phyloP scores from a whole-genome alignment of 1,139 yeast species.

The Zhuliangozyma parablackwelliae region DNA sequence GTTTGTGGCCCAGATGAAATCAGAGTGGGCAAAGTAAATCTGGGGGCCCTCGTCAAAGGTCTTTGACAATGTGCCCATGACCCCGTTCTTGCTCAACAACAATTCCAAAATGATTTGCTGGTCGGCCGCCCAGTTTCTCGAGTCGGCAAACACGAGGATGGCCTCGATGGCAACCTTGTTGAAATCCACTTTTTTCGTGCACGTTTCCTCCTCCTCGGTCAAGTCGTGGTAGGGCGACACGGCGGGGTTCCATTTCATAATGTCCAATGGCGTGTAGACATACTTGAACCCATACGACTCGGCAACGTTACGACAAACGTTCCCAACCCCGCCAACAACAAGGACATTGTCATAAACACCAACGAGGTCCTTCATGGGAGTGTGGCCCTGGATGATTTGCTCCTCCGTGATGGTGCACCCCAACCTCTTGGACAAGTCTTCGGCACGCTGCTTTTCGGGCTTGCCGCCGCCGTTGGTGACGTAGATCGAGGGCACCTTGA shows the following conservation, averaged over 20 bases:
- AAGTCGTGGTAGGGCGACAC: slow-evolving; percentile 76
- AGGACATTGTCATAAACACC: slow-evolving; percentile 63
- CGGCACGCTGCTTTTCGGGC: slow-evolving; percentile 68
- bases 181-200: slow-evolving; percentile 61
- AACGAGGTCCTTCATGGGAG: slow-evolving; percentile 80
- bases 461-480: slow-evolving; percentile 90
- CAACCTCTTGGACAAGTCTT: slow-evolving; percentile 59
- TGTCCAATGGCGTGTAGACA: slow-evolving; percentile 74
- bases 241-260: slow-evolving; percentile 81
- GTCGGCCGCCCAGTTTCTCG: slow-evolving; percentile 87
- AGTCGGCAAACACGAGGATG: slow-evolving; percentile 74
- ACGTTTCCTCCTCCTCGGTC: slow-evolving; percentile 61
- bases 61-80: slow-evolving; percentile 73
- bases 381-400: slow-evolving; percentile 84
- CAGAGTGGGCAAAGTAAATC: slow-evolving; percentile 82
- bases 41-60: slow-evolving; percentile 75
- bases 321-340: slow-evolving; percentile 83
- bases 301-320: slow-evolving; percentile 76
- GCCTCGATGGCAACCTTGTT: slow-evolving; percentile 62
- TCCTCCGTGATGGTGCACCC: slow-evolving; percentile 60
- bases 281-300: slow-evolving; percentile 72
- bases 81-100: slow-evolving; percentile 68
- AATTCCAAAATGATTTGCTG: slow-evolving; percentile 81
- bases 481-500: slow-evolving; percentile 78
- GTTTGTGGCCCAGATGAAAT: slow-evolving; percentile 85